Evolutionary conservation across 805 yeast species (phyloP), one percentile per base, ranked within the genome.

Genomic region (Metschnikowia proteae): DNA sequence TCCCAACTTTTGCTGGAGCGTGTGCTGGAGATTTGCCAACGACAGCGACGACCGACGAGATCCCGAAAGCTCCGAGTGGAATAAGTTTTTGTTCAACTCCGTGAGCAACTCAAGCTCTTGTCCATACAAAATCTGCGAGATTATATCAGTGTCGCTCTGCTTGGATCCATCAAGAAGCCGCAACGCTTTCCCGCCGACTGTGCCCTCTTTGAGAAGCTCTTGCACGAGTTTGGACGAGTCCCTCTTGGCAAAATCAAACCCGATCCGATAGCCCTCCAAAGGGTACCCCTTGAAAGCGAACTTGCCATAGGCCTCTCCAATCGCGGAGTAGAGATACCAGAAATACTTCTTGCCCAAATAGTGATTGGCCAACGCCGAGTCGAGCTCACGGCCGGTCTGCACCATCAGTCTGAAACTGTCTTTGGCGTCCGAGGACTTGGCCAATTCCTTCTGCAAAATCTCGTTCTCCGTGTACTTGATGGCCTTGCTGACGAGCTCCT

Each of bases 281-380:
- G 74, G 74, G 49, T 57, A 67, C 1, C 57, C 48, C 44, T 68
- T 67, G 60, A 78, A 86, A 0, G 91, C 96, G 54, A 84, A 80
- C 53, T 73, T 68, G 33, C 73, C 67, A 63, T 89, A 89, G 56
- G 76, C 87, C 30, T 73, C 76, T 11, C 86, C 92, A 22, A 86
- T 80, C 43, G 84, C 94, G 52, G 92, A 84, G 73, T 87, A 88
- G 45, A 88, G 72, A 36, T 55, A 57, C 76, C 76, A 72, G 43
- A 68, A 62, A 53, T 68, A 71, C 47, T 68, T 53, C 45, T 68
- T 67, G 35, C 67, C 51, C 52, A 71, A 57, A 47, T 68, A 65
- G 46, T 71, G 64, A 44, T 60, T 58, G 32, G 70, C 71, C 57
- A 71, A 60, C 9, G 50, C 47, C 4, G 38, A 25, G 47, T 71